Percentiles rank a stretch among this genome's conserved stretches.
phyloP scores from a whole-genome alignment of 192 early-diverging fungal species.

The Umbelopsis sp. region DNA sequence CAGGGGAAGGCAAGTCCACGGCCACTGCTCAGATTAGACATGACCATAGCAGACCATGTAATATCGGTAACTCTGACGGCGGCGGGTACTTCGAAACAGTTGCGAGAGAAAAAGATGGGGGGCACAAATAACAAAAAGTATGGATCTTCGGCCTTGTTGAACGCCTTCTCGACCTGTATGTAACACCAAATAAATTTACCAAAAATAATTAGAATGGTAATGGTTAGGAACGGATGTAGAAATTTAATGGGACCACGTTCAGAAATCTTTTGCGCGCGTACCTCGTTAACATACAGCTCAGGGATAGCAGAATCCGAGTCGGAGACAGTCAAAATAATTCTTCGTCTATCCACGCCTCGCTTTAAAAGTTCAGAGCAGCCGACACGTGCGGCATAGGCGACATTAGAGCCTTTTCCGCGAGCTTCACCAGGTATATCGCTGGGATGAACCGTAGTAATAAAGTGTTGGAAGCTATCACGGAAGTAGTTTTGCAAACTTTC shows the following conservation, averaged over 20 bases:
- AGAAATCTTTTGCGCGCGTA: conserved; percentile 19
- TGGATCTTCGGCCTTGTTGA: conserved; percentile 47
- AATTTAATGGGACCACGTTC: background rate
- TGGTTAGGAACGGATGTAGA: conserved; percentile 9
- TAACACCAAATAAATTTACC: conserved; percentile 23
- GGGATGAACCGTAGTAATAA: conserved; percentile 74
- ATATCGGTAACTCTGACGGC: conserved; percentile 74
- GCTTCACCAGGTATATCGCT: conserved; percentile 65
- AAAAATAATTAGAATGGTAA: conserved; percentile 12
- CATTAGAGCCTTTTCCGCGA: conserved; percentile 75
- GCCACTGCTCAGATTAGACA: conserved; percentile 68
- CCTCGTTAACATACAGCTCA: conserved; percentile 67
- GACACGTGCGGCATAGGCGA: conserved; percentile 62
- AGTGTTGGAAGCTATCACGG: conserved; percentile 63
- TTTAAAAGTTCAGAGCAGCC: conserved; percentile 35
- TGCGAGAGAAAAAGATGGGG: conserved; percentile 59
- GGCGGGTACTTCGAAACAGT: conserved; percentile 69
- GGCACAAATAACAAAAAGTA: conserved; percentile 46
- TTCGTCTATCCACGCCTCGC: conserved; percentile 48
- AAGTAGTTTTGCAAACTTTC: conserved; percentile 55
- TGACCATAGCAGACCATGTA: conserved; percentile 76
- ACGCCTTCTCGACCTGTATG: conserved; percentile 41
- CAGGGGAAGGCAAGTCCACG: conserved; percentile 70
- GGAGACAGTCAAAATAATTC: conserved; percentile 70
- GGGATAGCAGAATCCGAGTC: conserved; percentile 77